Evolutionary conservation across 2,329 filamentous ascomycete species (phyloP).

Genomic region (Elsinoe perseae): DNA sequence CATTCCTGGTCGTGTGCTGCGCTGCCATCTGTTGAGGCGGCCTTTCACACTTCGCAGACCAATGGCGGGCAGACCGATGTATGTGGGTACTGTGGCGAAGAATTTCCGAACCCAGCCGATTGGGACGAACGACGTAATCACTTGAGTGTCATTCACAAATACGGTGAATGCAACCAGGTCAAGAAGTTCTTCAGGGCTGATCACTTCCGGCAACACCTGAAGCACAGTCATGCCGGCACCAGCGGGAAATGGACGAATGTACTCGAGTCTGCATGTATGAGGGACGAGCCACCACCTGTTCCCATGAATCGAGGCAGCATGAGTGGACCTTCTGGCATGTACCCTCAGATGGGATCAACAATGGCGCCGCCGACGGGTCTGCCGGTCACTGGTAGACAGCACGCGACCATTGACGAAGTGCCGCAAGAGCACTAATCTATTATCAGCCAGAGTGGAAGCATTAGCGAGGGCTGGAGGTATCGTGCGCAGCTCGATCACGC

Average conservation of each 20-base stretch:
- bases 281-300: slow-evolving; percentile 64
- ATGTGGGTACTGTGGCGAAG: slow-evolving; percentile 92
- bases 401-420: slow-evolving; percentile 12
- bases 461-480: neutral
- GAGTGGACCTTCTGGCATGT: slow-evolving; percentile 5
- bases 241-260: slow-evolving; percentile 99
- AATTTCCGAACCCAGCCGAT: slow-evolving; percentile 79
- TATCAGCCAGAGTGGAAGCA: neutral
- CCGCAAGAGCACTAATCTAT: slow-evolving; percentile 9
- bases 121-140: slow-evolving; percentile 84
- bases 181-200: slow-evolving; percentile 98
- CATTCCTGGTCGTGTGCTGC: slow-evolving; percentile 98
- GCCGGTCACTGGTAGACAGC: neutral
- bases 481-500: neutral
- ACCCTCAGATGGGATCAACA: neutral
- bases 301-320: slow-evolving; percentile 16
- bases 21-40: slow-evolving; percentile 62
- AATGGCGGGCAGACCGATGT: slow-evolving; percentile 56
- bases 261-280: slow-evolving; percentile 93
- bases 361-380: neutral
- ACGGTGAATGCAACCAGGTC: slow-evolving; percentile 92
- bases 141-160: slow-evolving; percentile 87
- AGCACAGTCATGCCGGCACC: slow-evolving; percentile 91
- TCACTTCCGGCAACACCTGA: slow-evolving; percentile 95
- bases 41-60: slow-evolving; percentile 72